Evolutionary conservation across 305 asterid genomes (phyloP), one percentile per base, ranked within the genome.

Genomic region (Fraxinus velutina): DNA sequence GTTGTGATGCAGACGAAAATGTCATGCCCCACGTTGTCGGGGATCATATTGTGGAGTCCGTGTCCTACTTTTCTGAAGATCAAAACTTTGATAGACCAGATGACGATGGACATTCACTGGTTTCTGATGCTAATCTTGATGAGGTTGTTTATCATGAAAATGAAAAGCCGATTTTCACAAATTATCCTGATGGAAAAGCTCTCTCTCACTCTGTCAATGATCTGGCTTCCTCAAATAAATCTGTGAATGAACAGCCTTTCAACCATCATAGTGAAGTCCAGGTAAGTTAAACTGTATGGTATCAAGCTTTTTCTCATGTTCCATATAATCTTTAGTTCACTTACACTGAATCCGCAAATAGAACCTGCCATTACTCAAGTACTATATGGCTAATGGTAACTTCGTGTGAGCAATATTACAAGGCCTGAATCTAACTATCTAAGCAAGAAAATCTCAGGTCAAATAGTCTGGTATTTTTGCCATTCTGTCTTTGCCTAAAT

Each of bases 201-300:
- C 15, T 73, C 7, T 83, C 90, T 82, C 87, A 82, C 83, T 84
- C 78, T 80, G 84, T 78, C 57, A 91, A 90, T 77, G 90, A 86
- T 42, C 75, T 81, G 71, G 80, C 75, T 77, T 84, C 55, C 79
- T 75, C 80, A 39, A 88, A 79, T 80, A 81, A 80, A 80, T 85
- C 89, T 52, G 79, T 75, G 15, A 87, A 83, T 39, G 88, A 85
- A 80, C 88, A 82, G 17, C 73, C 87, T 73, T 82, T 81, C 79
- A 79, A 85, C 84, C 87, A 86, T 81, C 85, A 79, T 79, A 83
- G 78, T 75, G 91, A 84, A 79, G 85, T 82, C 78, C 87, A 85
- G 91, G 95, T 93, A 79, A 86, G 84, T 78, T 42, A 70, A 73
- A 70, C 57, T 47, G 80, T 6, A 9, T 27, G 73, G 74, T 37